Base-by-base conservation (phyloP, 2,329 filamentous ascomycete genomes). In the Ascochyta rabiei region DNA sequence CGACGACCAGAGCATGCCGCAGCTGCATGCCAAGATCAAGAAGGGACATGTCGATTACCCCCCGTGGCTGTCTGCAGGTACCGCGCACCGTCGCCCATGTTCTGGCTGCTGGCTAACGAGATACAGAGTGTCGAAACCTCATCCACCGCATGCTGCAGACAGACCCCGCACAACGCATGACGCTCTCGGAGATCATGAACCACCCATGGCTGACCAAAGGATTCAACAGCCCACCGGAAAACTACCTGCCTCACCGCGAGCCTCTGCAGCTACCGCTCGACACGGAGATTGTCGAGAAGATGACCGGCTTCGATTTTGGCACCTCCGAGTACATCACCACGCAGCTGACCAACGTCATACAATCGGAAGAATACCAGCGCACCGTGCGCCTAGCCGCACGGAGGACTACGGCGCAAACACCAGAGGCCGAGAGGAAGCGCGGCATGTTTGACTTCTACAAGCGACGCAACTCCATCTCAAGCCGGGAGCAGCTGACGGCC, bases 231-330 rank as follows among this genome's bases (percentile, higher is more conserved):
- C 87, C 92, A 8, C 93, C 93, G 0, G 95, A 98, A 58, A 99
- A 97, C 68, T 91, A 90, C 61, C 81, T 99, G 2, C 93, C 93
- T 3, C 76, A 80, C 28, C 88, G 95, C 43, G 93, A 96, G 65
- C 91, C 95, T 2, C 76, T 98, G n/a, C 85, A 89, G 33, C 79
- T 96, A 13, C 93, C 93, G 6, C 79, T 99, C 9, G 93, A 98
- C 69, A 80, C 84, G 1, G 88, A 90, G 38, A 88, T 98, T 4
- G 85, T 99, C 52, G 86, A 91, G 43, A 93, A 90, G 64, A 99
- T 99, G 95, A 96, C 92, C 21, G 95, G 95, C 2, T 99, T 99
- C 74, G 96, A 98, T 74, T 99, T 98, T 78, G 95, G 95, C 0
- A 84, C 91, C 0, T 84, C 91, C 1, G 92, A 97, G 48, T 85